These are phyloP conservation scores for Metschnikowia borealis DNA, from an alignment of 805 yeast genomes.

Conservation along the genomic window DNA sequence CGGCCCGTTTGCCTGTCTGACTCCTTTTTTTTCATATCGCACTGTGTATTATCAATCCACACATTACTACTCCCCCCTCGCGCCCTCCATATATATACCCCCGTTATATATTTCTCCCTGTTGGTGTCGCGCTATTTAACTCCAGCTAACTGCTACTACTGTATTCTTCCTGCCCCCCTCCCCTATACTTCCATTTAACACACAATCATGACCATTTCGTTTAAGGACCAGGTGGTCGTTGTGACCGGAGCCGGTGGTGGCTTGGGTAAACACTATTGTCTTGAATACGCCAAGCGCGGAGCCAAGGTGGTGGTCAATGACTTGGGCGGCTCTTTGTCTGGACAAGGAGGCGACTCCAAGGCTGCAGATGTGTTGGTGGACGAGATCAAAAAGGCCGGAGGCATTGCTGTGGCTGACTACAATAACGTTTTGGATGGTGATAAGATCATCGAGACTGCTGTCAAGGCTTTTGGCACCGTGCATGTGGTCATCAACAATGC, in stretches of 20 bases:
- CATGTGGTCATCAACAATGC: conserved; percentile 92
- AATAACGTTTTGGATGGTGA: conserved; percentile 86
- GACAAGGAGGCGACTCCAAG: conserved; percentile 61
- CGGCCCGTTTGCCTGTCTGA: background rate
- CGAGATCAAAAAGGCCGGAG: conserved; percentile 73
- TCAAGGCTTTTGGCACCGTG: conserved; percentile 81
- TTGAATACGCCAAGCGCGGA: conserved; percentile 83
- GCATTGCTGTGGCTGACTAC: conserved; percentile 88
- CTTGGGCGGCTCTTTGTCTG: conserved; percentile 78
- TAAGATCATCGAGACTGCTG: conserved; percentile 79
- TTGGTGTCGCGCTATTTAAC: background rate
- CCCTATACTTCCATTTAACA: background rate
- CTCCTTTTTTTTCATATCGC: background rate
- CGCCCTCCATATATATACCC: background rate
- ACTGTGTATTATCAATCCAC: background rate
- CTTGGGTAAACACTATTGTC: conserved; percentile 81
- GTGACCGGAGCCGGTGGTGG: conserved; percentile 99
- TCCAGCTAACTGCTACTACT: background rate
- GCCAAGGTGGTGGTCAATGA: conserved; percentile 96
- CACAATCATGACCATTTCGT: conserved; percentile 28
- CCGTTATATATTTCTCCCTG: background rate
- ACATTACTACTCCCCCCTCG: background rate
- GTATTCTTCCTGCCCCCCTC: background rate
- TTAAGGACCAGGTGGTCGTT: conserved; percentile 83
- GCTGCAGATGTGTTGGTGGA: conserved; percentile 90